Base-by-base conservation (phyloP, 2,329 filamentous ascomycete species). In the Huntiella omanensis region DNA sequence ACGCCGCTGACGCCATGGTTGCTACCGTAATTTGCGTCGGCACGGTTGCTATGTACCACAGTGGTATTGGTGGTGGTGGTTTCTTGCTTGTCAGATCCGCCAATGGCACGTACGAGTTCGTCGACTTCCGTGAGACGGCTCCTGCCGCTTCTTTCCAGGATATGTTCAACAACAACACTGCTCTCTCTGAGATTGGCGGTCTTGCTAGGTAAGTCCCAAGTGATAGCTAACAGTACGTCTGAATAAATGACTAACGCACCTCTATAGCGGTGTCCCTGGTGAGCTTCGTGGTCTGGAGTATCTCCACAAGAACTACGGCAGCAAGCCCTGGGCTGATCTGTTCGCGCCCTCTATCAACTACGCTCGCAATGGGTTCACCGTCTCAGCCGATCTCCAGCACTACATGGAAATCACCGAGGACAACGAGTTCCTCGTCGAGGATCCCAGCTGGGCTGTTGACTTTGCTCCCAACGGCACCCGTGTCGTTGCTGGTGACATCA, bases 101-200 rank as follows among this genome's bases (percentile, higher is more conserved):
- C 4, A 70, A 81, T 51, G 79, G 79, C 4, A 62, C 64, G 6
- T 88, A 84, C 56, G 83, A 92, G 54, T 81, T 76, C 52, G 75
- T 93, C 52, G 85, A 94, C 58, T 93, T 91, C 58, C 70, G 86
- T 12, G 86, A 93, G 60, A 83, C 75, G 0, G 86, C 86, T 0
- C 85, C 86, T 1, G 82, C 78, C 0, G 82, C 83, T 1, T 78
- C 83, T 0, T 81, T 71, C 51, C 67, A 87, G 58, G 72, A 85
- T 53, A 94, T 93, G 86, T 94, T 78, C 61, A 73, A 73, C 45
- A 73, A 80, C 50, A 73, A 86, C 53, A 70, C 68, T 0, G 62
- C 69, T 4, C 70, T 69, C 2, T 83, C 80, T 43, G 63, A 84
- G 3, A 68, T 65, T 35, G 80, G 82, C 1, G 84, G 84, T 4